Conservation (phyloP, 2,329 filamentous ascomycete genomes). For the Neurospora sp. region DNA sequence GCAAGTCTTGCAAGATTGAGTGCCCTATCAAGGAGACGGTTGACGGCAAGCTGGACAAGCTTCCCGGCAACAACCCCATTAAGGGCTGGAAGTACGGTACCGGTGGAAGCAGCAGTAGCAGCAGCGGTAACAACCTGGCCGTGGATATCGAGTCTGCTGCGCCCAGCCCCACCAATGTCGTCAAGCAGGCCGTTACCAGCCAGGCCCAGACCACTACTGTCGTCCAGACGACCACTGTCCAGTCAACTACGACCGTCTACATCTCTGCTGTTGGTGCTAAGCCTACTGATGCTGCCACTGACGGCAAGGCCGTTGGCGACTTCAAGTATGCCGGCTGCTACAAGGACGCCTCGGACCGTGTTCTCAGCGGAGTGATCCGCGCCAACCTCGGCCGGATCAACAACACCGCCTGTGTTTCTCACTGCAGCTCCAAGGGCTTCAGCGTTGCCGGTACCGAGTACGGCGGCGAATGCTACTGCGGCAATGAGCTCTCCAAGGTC, state of each 20-base stretch:
- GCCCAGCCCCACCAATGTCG: conserved; percentile 4
- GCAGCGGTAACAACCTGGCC: conserved; percentile 5
- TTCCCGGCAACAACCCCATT: conserved; percentile 49
- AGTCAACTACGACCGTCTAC: conserved; percentile 24
- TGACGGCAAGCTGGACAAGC: conserved; percentile 31
- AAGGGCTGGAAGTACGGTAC: conserved; percentile 40
- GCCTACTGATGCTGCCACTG: conserved; percentile 11
- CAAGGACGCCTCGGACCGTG: conserved; percentile 27
- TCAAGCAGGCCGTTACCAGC: conserved; percentile 1
- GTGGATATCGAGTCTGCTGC: not conserved
- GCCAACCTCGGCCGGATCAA: conserved; percentile 33
- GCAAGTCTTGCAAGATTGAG: conserved; percentile 39
- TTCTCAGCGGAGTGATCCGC: conserved; percentile 29
- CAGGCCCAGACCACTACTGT: conserved; percentile 8
- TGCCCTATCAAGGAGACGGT: conserved; percentile 37
- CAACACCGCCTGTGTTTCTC: conserved; percentile 32
- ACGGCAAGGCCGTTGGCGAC: conserved; percentile 14
- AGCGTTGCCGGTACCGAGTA: conserved; percentile 40
- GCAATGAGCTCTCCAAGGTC: conserved; percentile 28
- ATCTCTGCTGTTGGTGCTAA: conserved; percentile 11
- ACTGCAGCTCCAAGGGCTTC: conserved; percentile 36
- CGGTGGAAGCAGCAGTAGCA: conserved; percentile 2
- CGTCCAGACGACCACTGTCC: conserved; percentile 34
- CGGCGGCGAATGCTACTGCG: conserved; percentile 39
- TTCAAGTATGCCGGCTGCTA: conserved; percentile 36